These are phyloP conservation scores for Dioscorea zingiberensis DNA, from an alignment of 106 monocot genomes.

Conservation along the genomic window DNA sequence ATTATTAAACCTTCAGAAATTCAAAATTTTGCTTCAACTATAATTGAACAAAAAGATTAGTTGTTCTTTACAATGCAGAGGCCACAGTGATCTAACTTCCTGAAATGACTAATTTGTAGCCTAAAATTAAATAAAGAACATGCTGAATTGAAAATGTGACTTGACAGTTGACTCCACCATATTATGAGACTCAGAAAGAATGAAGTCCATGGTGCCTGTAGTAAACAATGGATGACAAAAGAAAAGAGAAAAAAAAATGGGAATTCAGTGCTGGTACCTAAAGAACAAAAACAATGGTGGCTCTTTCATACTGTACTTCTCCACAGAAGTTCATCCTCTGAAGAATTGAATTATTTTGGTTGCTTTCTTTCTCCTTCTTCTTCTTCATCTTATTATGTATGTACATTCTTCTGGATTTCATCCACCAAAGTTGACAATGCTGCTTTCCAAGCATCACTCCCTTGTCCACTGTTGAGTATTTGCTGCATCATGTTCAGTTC, in stretches of 20 bases:
- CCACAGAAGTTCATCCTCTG: neutral
- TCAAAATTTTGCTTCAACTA: neutral
- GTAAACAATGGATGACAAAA: neutral
- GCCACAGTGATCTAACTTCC: neutral
- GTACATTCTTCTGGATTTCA: conserved; percentile 21
- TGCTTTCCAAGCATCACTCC: conserved; percentile 10
- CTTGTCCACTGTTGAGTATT: conserved; percentile 6
- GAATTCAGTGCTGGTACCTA: neutral
- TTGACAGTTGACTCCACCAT: neutral
- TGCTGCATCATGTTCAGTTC: conserved; percentile 20
- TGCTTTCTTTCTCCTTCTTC: too few relatives aligned
- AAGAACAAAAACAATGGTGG: neutral
- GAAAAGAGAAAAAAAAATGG: neutral
- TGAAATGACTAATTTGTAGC: neutral
- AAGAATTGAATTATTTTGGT: conserved; percentile 1
- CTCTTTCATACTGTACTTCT: neutral
- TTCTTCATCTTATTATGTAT: conserved; percentile 1
- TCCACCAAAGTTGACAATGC: conserved; percentile 9
- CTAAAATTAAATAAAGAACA: neutral
- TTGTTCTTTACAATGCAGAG: neutral
- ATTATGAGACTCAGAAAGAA: neutral
- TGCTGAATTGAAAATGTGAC: neutral
- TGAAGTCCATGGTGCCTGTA: neutral
- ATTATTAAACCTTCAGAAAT: neutral
- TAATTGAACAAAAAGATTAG: neutral